phyloP scores from a whole-genome alignment of 768 basidiomycete genomes.

The Mycena galericulata region DNA sequence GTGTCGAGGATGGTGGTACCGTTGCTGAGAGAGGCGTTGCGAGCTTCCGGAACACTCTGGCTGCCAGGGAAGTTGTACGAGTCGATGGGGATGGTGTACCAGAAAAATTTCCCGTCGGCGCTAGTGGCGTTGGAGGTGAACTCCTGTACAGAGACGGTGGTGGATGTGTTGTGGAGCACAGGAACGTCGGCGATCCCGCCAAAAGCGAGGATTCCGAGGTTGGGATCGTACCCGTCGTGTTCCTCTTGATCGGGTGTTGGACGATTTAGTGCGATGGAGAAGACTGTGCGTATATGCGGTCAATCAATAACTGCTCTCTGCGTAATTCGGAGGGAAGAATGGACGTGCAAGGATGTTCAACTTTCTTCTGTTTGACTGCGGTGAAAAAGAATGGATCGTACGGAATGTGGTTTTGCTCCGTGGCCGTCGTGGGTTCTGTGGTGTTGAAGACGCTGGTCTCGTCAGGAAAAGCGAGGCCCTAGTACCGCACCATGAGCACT shows the following conservation, averaged over 20 bases:
- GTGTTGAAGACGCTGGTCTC: slow-evolving; percentile 36
- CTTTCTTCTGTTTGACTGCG: slow-evolving; percentile 34
- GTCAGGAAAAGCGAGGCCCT: slow-evolving; percentile 37
- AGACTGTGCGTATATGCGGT: slow-evolving; percentile 32
- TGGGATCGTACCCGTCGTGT: slow-evolving; percentile 20
- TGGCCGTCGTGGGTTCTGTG: slow-evolving; percentile 34
- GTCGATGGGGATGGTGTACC: slow-evolving; percentile 33
- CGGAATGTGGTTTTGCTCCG: slow-evolving; percentile 20
- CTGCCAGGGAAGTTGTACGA: slow-evolving; percentile 33
- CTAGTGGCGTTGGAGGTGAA: too few species aligned
- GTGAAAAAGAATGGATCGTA: slow-evolving; percentile 40
- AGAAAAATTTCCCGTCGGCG: slow-evolving; percentile 14
- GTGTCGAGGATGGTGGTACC: slow-evolving; percentile 25
- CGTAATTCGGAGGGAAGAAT: not conserved
- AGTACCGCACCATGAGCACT: too few species aligned
- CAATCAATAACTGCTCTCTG: too few species aligned
- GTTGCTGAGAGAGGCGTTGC: too few species aligned
- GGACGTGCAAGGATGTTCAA: slow-evolving; percentile 33
- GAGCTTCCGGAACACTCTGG: not conserved
- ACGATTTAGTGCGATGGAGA: slow-evolving; percentile 41
- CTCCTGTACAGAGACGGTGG: slow-evolving; percentile 38
- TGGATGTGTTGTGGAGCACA: slow-evolving; percentile 26
- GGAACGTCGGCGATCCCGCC: slow-evolving; percentile 41
- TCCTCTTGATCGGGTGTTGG: slow-evolving; percentile 16
- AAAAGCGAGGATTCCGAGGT: slow-evolving; percentile 39